Conservation (phyloP, 371 early-diverging fungal genomes). For the Phascolomyces articulosus region DNA sequence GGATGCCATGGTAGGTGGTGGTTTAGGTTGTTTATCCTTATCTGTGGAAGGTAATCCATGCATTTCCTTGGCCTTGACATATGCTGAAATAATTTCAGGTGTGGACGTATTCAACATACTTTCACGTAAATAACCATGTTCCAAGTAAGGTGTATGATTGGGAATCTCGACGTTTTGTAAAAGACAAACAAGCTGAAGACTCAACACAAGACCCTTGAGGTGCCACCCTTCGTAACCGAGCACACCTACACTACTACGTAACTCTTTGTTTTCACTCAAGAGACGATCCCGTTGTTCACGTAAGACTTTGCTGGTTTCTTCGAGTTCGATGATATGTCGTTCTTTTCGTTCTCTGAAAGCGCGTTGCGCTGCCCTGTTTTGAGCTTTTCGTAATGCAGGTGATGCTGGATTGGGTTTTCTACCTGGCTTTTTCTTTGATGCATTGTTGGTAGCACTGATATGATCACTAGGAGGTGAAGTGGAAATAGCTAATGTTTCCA, state of each 20-base stretch:
- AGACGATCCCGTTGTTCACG: constrained; percentile 39
- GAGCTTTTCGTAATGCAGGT: constrained; percentile 66
- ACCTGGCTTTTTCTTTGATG: constrained; percentile 70
- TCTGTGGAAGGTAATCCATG: not conserved
- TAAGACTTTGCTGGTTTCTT: constrained; percentile 59
- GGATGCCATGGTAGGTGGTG: not conserved
- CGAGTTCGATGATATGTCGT: constrained; percentile 60
- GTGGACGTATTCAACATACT: constrained; percentile 8
- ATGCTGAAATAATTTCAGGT: constrained; percentile 24
- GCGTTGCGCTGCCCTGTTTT: constrained; percentile 79
- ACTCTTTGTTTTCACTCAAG: constrained; percentile 40
- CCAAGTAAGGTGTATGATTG: constrained; percentile 19
- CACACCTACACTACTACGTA: constrained; percentile 39
- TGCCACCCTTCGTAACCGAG: constrained; percentile 56
- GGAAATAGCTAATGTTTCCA: not conserved
- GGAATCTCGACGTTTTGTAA: constrained; percentile 22
- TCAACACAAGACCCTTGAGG: constrained; percentile 40
- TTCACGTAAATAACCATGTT: constrained; percentile 13
- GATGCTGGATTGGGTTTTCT: constrained; percentile 76
- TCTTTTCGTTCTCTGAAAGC: constrained; percentile 81
- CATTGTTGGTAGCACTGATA: not conserved
- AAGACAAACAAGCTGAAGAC: constrained; percentile 34
- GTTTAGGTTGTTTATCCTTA: not conserved
- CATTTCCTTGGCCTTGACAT: constrained; percentile 12
- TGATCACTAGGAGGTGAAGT: no score